phyloP scores from a whole-genome alignment of 352 stramenopile species.

The Hyaloperonospora brassicae region DNA sequence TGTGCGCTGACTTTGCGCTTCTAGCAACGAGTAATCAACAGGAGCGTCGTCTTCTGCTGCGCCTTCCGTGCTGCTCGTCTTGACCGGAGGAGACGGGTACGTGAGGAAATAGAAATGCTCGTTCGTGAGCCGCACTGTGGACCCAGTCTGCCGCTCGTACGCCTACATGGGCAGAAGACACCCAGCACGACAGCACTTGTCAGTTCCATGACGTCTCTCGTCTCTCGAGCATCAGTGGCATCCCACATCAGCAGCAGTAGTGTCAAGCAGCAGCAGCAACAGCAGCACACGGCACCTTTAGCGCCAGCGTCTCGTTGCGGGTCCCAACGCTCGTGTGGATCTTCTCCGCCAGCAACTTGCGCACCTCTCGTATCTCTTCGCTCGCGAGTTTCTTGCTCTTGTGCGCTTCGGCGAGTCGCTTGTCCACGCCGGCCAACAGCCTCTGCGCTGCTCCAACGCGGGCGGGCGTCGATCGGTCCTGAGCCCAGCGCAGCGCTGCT shows the following conservation, averaged over 20 bases:
- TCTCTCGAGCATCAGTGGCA: no score
- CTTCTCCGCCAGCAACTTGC: constrained; percentile 40
- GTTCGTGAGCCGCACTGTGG: constrained; percentile 52
- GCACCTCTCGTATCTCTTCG: constrained; percentile 34
- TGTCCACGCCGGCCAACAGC: constrained; percentile 36
- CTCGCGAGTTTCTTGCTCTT: constrained; percentile 31
- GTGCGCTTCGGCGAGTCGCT: constrained; percentile 34
- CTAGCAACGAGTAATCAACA: constrained; percentile 26
- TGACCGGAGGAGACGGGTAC: constrained; percentile 29
- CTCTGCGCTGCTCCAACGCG: constrained; percentile 26
- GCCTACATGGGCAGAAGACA: constrained; percentile 10
- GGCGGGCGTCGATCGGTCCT: constrained; percentile 20
- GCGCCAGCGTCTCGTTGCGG: constrained; percentile 56
- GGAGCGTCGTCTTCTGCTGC: background rate
- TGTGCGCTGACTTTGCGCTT: constrained; percentile 17
- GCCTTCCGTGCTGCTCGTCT: background rate
- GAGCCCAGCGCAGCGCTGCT: constrained; percentile 43
- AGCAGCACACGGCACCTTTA: constrained; percentile 24
- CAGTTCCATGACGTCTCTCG: no score
- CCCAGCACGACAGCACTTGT: no score
- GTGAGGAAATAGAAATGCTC: constrained; percentile 57
- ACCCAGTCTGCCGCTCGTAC: constrained; percentile 57
- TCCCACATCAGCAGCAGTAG: no score
- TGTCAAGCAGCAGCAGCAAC: no score
- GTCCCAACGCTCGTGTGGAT: constrained; percentile 59